These are phyloP conservation scores for Stylonectria norvegica DNA, from an alignment of 2,329 filamentous ascomycete genomes.

Conservation along the genomic window DNA sequence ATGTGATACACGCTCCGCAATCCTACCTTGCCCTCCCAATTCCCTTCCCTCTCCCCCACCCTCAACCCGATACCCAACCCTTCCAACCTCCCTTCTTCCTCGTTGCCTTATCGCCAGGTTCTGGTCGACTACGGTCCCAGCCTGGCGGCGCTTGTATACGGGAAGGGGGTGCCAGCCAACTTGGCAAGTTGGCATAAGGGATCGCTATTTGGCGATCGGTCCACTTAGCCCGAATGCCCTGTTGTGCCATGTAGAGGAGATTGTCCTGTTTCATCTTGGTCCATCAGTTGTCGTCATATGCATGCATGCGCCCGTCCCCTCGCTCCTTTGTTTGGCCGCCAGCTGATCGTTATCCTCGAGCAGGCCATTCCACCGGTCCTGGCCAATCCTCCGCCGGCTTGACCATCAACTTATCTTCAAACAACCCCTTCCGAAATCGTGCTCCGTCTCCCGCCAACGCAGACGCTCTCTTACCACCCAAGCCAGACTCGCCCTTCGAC, in stretches of 20 bases:
- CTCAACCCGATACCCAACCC: too few species aligned
- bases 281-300: constrained; percentile 29
- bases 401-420: constrained; percentile 69
- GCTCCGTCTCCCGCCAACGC: constrained; percentile 55
- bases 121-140: too few species aligned
- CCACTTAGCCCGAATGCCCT: constrained; percentile 28
- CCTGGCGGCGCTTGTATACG: too few species aligned
- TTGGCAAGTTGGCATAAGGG: constrained; percentile 26
- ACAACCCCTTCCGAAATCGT: constrained; percentile 78
- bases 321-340: constrained; percentile 20
- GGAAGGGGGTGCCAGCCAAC: too few species aligned
- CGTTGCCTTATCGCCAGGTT: too few species aligned
- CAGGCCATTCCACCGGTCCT: constrained; percentile 23
- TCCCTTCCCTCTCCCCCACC: too few species aligned
- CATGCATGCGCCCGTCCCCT: constrained; percentile 27
- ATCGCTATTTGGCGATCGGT: constrained; percentile 20
- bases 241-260: constrained; percentile 32
- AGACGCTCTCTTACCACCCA: constrained; percentile 33
- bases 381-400: constrained; percentile 39
- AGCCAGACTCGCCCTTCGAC: constrained; percentile 57
- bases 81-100: too few species aligned
- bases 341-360: constrained; percentile 25
- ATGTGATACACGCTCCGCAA: too few species aligned
- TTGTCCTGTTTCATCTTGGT: constrained; percentile 30
- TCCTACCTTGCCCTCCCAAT: too few species aligned